Evolutionary conservation across 2,329 filamentous ascomycete species (phyloP).

Genomic region (Alternaria arbusti): DNA sequence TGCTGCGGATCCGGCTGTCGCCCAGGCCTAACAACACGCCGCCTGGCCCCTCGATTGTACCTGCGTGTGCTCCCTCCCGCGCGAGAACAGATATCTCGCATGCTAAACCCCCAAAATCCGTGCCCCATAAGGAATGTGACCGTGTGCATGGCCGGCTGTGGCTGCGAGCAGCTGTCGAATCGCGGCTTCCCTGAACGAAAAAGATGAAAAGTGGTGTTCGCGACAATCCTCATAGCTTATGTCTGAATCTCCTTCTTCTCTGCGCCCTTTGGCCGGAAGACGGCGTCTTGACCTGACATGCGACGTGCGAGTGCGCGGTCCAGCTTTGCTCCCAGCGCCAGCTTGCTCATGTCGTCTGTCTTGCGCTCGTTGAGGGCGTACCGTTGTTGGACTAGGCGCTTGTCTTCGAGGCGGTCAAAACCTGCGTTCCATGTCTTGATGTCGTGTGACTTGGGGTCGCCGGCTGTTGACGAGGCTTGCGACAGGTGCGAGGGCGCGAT

Average conservation of each 20-base stretch:
- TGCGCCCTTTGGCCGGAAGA: slow-evolving; percentile 67
- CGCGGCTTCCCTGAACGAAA: not conserved
- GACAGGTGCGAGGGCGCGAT: slow-evolving; percentile 54
- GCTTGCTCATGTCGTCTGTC: slow-evolving; percentile 80
- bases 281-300: slow-evolving; percentile 88
- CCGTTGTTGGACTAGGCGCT: slow-evolving; percentile 80
- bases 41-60: not conserved
- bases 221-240: slow-evolving; percentile 15
- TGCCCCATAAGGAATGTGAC: slow-evolving; percentile 1
- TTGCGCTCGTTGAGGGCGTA: slow-evolving; percentile 81
- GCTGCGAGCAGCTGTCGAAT: slow-evolving; percentile 14
- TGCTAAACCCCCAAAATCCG: slow-evolving; percentile 8
- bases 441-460: slow-evolving; percentile 62
- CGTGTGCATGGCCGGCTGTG: not conserved
- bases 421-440: slow-evolving; percentile 80
- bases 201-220: not conserved
- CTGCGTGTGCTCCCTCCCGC: not conserved
- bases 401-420: slow-evolving; percentile 88
- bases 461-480: slow-evolving; percentile 40
- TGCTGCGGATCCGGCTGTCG: not conserved
- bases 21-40: not conserved
- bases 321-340: slow-evolving; percentile 87
- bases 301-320: slow-evolving; percentile 84
- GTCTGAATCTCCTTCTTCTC: slow-evolving; percentile 44
- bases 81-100: slow-evolving; percentile 15